A percentile compares a stretch with the other conserved stretches of the same genome.
Conservation (phyloP, 2,329 filamentous ascomycete species). For the Xylariaceae sp. region DNA sequence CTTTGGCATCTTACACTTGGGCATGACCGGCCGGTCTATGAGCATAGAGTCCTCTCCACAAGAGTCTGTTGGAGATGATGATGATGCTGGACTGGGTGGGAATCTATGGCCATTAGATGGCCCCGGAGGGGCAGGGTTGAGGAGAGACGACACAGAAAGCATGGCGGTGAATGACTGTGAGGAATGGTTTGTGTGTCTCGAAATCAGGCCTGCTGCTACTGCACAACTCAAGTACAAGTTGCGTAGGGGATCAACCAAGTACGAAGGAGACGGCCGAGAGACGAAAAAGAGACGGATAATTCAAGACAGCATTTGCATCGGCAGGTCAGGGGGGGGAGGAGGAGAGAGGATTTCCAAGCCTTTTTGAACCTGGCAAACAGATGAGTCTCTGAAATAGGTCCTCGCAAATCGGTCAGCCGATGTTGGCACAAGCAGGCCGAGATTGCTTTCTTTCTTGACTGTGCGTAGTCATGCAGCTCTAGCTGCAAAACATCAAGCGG, state of each 20-base stretch:
- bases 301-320: constrained; percentile 36
- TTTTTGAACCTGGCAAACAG: constrained; percentile 38
- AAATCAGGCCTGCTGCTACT: constrained; percentile 35
- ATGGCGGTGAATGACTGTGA: constrained; percentile 41
- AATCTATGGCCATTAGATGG: constrained; percentile 37
- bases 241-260: constrained; percentile 18
- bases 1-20: constrained; percentile 58
- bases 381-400: constrained; percentile 31
- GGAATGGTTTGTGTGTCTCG: constrained; percentile 31
- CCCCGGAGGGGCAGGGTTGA: constrained; percentile 55
- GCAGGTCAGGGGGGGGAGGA: constrained; percentile 26
- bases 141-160: constrained; percentile 60
- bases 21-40: constrained; percentile 28
- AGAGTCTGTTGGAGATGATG: constrained; percentile 34
- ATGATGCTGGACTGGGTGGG: constrained; percentile 38
- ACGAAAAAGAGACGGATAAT: constrained; percentile 24
- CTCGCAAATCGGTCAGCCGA: constrained; percentile 32
- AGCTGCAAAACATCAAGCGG: constrained; percentile 34
- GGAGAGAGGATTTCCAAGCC: constrained; percentile 31
- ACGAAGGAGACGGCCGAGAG: constrained; percentile 28
- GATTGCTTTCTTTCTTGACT: constrained; percentile 37
- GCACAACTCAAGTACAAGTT: constrained; percentile 25
- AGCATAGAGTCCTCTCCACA: constrained; percentile 32
- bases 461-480: constrained; percentile 36
- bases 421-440: constrained; percentile 36